phyloP scores from a whole-genome alignment of 2,329 filamentous ascomycete species.

The Fusarium nelsonii region DNA sequence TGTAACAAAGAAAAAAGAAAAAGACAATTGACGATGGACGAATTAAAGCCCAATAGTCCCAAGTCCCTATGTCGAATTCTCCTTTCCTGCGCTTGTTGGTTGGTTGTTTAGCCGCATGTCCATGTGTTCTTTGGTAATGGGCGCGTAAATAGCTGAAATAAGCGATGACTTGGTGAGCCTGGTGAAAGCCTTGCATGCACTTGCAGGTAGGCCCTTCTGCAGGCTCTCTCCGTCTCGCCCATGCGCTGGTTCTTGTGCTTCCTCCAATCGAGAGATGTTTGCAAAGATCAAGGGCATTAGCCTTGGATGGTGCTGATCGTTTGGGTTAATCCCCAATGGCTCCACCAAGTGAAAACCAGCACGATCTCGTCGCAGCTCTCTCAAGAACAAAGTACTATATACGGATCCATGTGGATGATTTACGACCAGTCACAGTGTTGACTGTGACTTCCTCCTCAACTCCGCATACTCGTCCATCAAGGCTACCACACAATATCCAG shows the following conservation, averaged over 20 bases:
- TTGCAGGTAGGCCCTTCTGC: constrained; percentile 43
- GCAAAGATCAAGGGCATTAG: constrained; percentile 38
- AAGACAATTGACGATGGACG: background rate
- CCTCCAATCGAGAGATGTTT: constrained; percentile 23
- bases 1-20: background rate
- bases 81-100: constrained; percentile 12
- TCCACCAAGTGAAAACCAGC: constrained; percentile 36
- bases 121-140: constrained; percentile 15
- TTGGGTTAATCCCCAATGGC: constrained; percentile 44
- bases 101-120: constrained; percentile 1
- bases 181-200: constrained; percentile 41
- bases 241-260: constrained; percentile 18
- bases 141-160: constrained; percentile 25
- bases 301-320: constrained; percentile 27
- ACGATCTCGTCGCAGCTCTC: constrained; percentile 28
- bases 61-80: background rate
- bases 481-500: background rate
- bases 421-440: constrained; percentile 45
- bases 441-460: constrained; percentile 25
- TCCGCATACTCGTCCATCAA: constrained; percentile 15
- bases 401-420: constrained; percentile 55
- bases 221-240: constrained; percentile 14
- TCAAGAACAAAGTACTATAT: constrained; percentile 51
- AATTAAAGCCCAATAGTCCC: background rate
- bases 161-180: constrained; percentile 15